Base-by-base conservation (phyloP, 1,139 yeast genomes). In the Lodderomyces metapsilosis region DNA sequence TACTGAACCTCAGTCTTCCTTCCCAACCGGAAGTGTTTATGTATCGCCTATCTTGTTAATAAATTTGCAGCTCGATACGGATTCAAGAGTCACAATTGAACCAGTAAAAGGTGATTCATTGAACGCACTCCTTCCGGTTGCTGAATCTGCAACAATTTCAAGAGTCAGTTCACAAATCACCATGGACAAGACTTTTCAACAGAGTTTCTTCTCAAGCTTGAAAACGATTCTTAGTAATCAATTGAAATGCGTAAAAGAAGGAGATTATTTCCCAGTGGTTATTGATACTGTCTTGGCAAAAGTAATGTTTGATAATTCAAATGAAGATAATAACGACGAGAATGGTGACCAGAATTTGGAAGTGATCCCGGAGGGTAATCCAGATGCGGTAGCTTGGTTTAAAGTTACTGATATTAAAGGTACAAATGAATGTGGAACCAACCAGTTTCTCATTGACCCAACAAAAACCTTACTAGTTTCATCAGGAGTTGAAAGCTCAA, bases 341-440 rank as follows among this genome's bases (percentile, higher is more conserved):
- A 56, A 39, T 8, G 40, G 38, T 3, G 49, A 37, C 8, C 57
- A 55, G 6, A 56, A 59, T 30, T 66, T 72, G 4, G 63, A 65
- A 9, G 62, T 75, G 1, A 64, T 73, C 2, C 89, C 88, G 0
- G 63, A 67, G 2, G 88, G 88, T 0, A 75, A 71, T 33, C 82
- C 88, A 0, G 89, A 89, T 56, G 73, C 80, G 0, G 78, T 91
- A 11, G 95, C 92, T 0, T 92, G 97, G 97, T 91, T 89, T 60
- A 79, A 78, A 51, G 74, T 82, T 20, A 61, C 62, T 3, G 69
- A 77, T 8, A 66, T 69, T 17, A 58, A 64, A 16, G 74, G 75
- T 0, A 66, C 58, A 18, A 51, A 44, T 25, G 51, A 49, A 17
- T 58, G 59, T 2, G 51, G 56, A 0, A 61, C 70, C 0, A 58